Evolutionary conservation across 2,329 filamentous ascomycete genomes (phyloP), one percentile per base, ranked within the genome.

Genomic region (Hymenoscyphus infarciens): DNA sequence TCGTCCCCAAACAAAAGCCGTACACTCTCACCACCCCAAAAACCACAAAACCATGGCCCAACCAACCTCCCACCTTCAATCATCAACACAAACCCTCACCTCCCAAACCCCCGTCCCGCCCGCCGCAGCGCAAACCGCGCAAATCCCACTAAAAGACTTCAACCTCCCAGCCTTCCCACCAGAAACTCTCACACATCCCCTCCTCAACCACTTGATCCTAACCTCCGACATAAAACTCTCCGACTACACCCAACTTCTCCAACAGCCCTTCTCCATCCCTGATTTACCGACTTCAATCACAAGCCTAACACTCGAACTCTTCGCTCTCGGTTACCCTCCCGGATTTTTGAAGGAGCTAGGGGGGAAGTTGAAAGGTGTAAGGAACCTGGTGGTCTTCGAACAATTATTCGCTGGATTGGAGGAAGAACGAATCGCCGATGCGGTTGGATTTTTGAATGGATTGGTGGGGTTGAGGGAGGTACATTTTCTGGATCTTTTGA

Each of bases 401-500:
- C 79, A 81, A 65, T 71, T 81, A 1, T 74, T 82, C 33, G 77
- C 75, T 16, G 79, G 80, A 5, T 76, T 79, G 11, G 76, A 74
- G 7, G 64, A 70, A 1, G 74, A 75, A 35, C 5, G 33, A 16
- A 69, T 73, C 15, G 66, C 73, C 16, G 79, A 81, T 66, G 79
- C 77, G 0, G 64, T 78, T 0, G 63, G 71, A 8, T 80, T 81
- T 68, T 69, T 75, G 19, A 69, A 67, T 1, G 67, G 71, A 1
- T 68, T 82, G 25, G 65, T 73, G 8, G 78, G 78, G 15, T 55
- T 81, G 57, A 49, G n/a, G 42, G 42, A 49, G 25, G n/a, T 49
- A 22, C 79, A 81, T 68, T 66, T 82, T n/a, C 73, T 82, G 15
- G 80, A 82, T 66, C 76, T 78, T 15, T 81, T 81, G 63, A 75